A percentile compares a stretch with the other conserved stretches of the same genome.
These are phyloP conservation scores for Fusarium scirpi DNA, from an alignment of 2,329 filamentous ascomycete species.

Conservation along the genomic window DNA sequence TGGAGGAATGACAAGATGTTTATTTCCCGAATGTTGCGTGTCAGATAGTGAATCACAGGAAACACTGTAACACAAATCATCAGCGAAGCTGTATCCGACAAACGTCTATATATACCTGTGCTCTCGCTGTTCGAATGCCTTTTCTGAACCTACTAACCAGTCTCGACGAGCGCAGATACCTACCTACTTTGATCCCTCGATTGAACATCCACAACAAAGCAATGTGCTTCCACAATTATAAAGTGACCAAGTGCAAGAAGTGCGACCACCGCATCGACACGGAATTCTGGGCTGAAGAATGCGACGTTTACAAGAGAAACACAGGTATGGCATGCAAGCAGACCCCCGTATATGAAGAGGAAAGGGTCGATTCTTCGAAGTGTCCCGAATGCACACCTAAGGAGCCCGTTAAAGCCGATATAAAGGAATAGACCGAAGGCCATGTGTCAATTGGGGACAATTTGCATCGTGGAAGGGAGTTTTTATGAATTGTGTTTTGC, in stretches of 20 bases:
- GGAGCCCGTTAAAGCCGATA: neutral
- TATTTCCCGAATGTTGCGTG: neutral
- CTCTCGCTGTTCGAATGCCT: accelerated
- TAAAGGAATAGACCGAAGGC: accelerated
- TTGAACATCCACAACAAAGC: neutral
- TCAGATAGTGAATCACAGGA: neutral
- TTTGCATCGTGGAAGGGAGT: neutral
- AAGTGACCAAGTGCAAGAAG: neutral
- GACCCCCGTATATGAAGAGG: neutral
- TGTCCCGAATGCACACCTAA: conserved; percentile 1
- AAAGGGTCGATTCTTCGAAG: neutral
- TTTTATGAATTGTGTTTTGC: neutral
- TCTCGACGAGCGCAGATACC: neutral
- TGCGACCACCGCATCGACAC: conserved; percentile 4
- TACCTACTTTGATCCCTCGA: neutral
- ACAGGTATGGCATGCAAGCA: neutral
- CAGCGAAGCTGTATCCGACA: neutral
- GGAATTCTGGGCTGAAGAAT: neutral
- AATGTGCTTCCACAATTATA: conserved; percentile 19
- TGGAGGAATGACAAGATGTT: neutral
- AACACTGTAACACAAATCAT: neutral
- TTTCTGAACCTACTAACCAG: neutral
- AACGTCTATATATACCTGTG: neutral
- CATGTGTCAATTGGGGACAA: neutral
- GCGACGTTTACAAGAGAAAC: neutral